Base-by-base conservation (phyloP, 75 land plant genomes). In the Cunninghamia lanceolata region DNA sequence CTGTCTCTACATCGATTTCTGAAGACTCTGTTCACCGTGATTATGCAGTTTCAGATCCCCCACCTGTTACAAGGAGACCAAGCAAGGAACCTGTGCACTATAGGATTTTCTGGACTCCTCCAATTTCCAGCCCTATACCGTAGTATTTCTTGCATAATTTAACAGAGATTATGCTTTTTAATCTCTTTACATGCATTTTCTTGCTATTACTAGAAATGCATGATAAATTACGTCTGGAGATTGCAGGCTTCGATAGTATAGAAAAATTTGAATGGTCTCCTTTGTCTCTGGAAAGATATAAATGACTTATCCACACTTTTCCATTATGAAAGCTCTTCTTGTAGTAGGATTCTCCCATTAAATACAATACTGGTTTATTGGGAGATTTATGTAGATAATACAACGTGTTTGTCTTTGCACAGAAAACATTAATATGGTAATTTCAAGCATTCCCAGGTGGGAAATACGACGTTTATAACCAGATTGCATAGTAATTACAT, bases 1-100 rank as follows among this genome's bases (percentile, higher is more conserved):
- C 28, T 28, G 46, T 40, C 36, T 25, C 68, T 63, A 63, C 52
- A 50, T 66, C 10, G n/a, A 28, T 42, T 28, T 42, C 50, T 25
- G 46, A 71, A 11, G 36, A 42, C 3, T 43, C 46, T 28, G 30
- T 42, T 42, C 43, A 80, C 17, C 39, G 75, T 19, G 82, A 79
- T 43, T 79, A 79, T 43, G 82, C 46, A 28, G 45, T 42, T 25
- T 79, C 82, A 42, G 82, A 79, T 79, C 82, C 82, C 4, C 47
- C 82, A 79, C 82, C 82, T 79, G 82, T 43, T 43, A 25, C 30
- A 79, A 28, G 21, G 13, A 39, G 10, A 79, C 82, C 82, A 43
- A 43, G 42, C 82, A 79, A 43, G 82, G 40, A 43, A n/a, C 82
- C 82, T 21, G 82, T 79, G 82, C 82, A 79, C 39, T 79, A 79